Evolutionary conservation across 306 rosid genomes (phyloP), one percentile per base, ranked within the genome.

Genomic region (Casuarina glauca): DNA sequence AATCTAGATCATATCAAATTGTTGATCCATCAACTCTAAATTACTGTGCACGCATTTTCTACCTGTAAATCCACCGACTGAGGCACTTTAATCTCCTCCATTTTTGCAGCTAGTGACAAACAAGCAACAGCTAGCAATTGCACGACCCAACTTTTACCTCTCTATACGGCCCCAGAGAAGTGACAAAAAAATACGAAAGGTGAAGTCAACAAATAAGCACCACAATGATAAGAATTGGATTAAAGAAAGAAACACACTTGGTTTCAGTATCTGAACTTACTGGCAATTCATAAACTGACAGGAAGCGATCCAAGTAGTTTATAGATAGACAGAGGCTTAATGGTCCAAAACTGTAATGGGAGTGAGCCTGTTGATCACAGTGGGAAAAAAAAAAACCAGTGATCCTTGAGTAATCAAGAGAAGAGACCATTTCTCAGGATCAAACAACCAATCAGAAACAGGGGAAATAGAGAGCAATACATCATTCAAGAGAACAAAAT

Each of bases 231-330:
- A 2, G 58, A 73, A 71, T 61, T 69, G 13, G 57, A 42, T 6
- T 57, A 55, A 15, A 73, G 48, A 83, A 57, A 61, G 44, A 77
- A 35, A 45, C 32, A 76, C 62, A 69, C 20, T 69, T 62, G 9
- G 32, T 72, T 46, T 42, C 52, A 77, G 39, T 43, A 52, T 49
- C 68, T 12, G 55, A 82, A 82, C 97, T 90, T 84, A 91, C 98
- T 68, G 84, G 88, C 51, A 86, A 81, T 70, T 88, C 80, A 81
- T 81, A 63, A 3, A 78, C 51, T 26, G 97, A 90, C 53, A 91
- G 87, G 84, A 90, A 90, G 60, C 97, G 93, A 82, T 93, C 98
- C 81, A 88, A 76, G 87, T 93, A 93, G 84, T 91, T 93, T 80
- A 87, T 85, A 17, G 93, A 79, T 35, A 91, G 89, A 81, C 81